Evolutionary conservation across 768 basidiomycete species (phyloP).

Genomic region (Mrakia blollopis): DNA sequence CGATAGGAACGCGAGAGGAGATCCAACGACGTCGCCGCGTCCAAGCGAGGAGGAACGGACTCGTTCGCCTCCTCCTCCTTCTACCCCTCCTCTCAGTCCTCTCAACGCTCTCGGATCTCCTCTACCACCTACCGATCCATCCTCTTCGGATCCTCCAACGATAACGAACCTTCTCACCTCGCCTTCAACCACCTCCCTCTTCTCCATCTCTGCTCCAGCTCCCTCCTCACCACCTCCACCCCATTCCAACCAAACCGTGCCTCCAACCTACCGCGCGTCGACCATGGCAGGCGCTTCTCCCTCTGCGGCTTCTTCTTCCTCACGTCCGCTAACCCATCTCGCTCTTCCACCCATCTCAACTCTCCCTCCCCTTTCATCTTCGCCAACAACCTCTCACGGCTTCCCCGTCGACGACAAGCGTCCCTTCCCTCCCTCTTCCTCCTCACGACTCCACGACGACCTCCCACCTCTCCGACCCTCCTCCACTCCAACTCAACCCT

Average conservation of each 20-base stretch:
- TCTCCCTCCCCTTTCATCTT: not conserved
- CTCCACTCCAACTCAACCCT: not conserved
- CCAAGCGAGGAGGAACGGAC: not conserved
- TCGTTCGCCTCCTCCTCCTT: not conserved
- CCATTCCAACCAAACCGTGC: not conserved
- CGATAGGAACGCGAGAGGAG: not conserved
- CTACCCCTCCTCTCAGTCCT: not conserved
- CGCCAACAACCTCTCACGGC: not conserved
- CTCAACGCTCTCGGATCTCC: not conserved
- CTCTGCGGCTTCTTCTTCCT: not conserved
- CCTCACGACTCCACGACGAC: not conserved
- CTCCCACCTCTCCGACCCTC: not conserved
- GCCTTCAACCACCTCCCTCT: not conserved
- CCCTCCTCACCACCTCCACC: slow-evolving; percentile 4
- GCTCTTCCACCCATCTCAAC: not conserved
- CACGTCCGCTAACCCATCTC: not conserved
- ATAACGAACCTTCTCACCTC: not conserved
- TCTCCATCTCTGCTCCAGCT: not conserved
- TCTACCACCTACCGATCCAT: too few relatives aligned
- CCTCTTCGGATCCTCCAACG: not conserved
- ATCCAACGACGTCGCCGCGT: not conserved
- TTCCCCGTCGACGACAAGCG: slow-evolving; percentile 9
- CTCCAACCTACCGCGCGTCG: not conserved
- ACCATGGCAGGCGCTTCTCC: not conserved
- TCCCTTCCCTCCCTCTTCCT: not conserved